Evolutionary conservation across 352 stramenopile genomes (phyloP).

Genomic region (Phytophthora capsici): DNA sequence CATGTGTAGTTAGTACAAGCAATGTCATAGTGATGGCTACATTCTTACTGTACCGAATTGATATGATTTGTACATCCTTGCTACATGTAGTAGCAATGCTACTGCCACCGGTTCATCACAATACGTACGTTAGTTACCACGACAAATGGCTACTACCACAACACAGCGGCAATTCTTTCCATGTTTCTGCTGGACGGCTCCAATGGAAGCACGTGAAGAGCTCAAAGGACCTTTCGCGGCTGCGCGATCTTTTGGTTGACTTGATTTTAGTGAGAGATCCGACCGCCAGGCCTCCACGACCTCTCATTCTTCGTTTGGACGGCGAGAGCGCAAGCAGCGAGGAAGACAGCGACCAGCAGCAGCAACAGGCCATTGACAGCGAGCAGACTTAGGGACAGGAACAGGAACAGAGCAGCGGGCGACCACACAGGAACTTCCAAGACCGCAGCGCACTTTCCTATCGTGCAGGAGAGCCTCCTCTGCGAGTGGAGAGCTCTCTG

Average conservation of each 20-base stretch:
- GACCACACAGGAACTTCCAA: slow-evolving; percentile 8
- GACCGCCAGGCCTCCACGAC: background rate
- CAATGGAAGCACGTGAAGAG: no score
- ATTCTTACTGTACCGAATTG: no score
- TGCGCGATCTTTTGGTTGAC: slow-evolving; percentile 22
- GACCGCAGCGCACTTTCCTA: background rate
- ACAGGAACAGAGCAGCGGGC: background rate
- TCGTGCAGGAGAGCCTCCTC: slow-evolving; percentile 6
- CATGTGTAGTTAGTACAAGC: no score
- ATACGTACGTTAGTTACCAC: background rate
- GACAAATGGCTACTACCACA: background rate
- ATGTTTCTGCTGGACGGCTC: slow-evolving; percentile 14
- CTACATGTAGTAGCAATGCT: background rate
- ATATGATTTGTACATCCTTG: no score
- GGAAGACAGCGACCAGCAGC: slow-evolving; percentile 24
- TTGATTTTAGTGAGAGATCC: slow-evolving; percentile 8
- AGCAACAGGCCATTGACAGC: slow-evolving; percentile 4
- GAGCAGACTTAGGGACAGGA: slow-evolving; percentile 8
- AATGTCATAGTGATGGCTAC: no score
- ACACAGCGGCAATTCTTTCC: slow-evolving; percentile 6
- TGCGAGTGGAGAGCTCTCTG: slow-evolving; percentile 14
- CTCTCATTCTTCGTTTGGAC: slow-evolving; percentile 29
- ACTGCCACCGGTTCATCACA: background rate
- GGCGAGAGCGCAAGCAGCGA: slow-evolving; percentile 17
- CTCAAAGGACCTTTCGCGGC: background rate